Conservation (phyloP, 2,329 filamentous ascomycete species). For the Kalaharituber pfeilii region DNA sequence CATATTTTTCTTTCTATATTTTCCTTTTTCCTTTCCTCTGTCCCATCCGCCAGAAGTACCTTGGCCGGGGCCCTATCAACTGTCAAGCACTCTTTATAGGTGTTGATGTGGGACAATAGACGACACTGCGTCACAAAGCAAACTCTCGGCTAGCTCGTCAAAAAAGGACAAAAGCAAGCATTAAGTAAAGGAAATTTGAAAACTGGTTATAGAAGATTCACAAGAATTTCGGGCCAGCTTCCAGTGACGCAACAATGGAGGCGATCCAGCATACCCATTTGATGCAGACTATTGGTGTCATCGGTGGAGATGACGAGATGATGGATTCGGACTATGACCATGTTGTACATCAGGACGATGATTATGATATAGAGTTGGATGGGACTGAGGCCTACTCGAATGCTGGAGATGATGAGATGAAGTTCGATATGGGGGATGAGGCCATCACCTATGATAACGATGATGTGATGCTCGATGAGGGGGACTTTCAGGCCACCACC, state of each 20-base stretch:
- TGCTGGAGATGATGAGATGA: neutral
- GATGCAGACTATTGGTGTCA: neutral
- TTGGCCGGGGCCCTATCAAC: too few species aligned
- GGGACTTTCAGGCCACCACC: neutral
- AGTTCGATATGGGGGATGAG: neutral
- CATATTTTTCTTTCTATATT: too few species aligned
- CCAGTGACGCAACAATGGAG: too few species aligned
- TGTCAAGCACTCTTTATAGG: too few species aligned
- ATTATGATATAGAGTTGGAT: neutral
- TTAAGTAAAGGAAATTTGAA: too few species aligned
- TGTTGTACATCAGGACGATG: neutral
- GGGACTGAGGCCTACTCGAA: neutral
- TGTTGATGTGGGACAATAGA: too few species aligned
- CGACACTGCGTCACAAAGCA: slow-evolving; percentile 15
- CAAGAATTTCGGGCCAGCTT: too few species aligned
- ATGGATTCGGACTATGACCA: slow-evolving; percentile 1
- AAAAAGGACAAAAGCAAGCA: too few species aligned
- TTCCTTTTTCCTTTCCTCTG: too few species aligned
- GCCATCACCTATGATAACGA: neutral
- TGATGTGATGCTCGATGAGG: neutral
- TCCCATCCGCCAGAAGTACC: too few species aligned
- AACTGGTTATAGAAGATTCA: too few species aligned
- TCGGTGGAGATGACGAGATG: neutral
- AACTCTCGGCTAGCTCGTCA: too few species aligned
- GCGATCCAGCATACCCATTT: neutral